Evolutionary conservation across 768 basidiomycete genomes (phyloP), one percentile per base, ranked within the genome.

Genomic region (Mycena galopus): DNA sequence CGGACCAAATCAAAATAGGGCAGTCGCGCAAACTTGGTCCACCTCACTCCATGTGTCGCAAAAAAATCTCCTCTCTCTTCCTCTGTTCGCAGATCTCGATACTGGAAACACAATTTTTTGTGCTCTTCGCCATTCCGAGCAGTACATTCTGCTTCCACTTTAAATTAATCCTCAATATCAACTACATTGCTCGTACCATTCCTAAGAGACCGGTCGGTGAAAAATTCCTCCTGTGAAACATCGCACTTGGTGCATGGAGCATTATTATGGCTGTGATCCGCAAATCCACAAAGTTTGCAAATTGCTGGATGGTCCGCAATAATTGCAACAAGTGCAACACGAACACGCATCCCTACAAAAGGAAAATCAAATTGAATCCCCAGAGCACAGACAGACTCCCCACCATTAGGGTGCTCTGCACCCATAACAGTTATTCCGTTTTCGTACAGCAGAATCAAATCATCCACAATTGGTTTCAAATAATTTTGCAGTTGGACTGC

Each of bases 381-480:
- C 7, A 17, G 16, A 44, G 12, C 16, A 44, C 16, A 17, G n/a
- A n/a, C n/a, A n/a, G 42, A 7, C 1, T 14, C 16, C 17, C 19
- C 42, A 44, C 42, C 42, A 2, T 12, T 44, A 17, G 79, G 78
- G 65, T 67, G 65, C 33, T 68, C 65, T 19, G 76, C 51, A 0
- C 75, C 72, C 9, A 56, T 21, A 25, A 76, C 33, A 16, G 63
- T n/a, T 2, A 73, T 78, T 14, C 82, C 81, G 4, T 79, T 29
- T 4, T 81, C 65, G 61, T 78, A 81, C 0, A 83, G 65, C 27
- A 53, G 60, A 10, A 79, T 5, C 0, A 83, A 73, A 56, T 82
- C 80, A 74, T 83, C 78, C 0, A 81, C 79, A 55, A 79, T 65
- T 14, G 78, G 58, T 33, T 69, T 74, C 0, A 82, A 25, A 27